phyloP scores from a whole-genome alignment of 108 stramenopile species.

The Schizochytrium sp. region DNA sequence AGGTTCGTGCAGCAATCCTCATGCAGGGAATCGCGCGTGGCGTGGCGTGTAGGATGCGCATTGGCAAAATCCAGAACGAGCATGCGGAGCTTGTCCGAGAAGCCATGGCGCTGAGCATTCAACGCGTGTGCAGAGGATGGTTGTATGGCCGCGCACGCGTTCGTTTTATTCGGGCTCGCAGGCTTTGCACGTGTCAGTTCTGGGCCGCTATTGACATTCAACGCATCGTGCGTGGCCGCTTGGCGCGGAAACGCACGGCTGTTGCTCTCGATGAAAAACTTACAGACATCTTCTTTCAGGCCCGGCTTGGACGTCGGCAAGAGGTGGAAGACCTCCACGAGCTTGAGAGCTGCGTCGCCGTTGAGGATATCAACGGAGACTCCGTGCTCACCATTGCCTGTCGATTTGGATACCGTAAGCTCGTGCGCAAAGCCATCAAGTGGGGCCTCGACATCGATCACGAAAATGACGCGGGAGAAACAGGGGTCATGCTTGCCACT shows the following conservation, averaged over 20 bases:
- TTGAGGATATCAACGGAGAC: background rate
- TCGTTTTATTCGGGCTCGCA: background rate
- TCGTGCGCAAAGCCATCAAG: background rate
- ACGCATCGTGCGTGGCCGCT: background rate
- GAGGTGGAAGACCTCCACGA: constrained; percentile 2
- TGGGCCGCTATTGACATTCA: background rate
- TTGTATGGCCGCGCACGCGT: background rate
- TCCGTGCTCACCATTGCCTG: background rate
- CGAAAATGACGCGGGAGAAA: background rate
- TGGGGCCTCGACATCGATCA: background rate
- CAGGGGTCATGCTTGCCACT: background rate
- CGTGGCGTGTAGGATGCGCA: background rate
- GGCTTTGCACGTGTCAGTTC: background rate
- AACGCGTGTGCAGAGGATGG: background rate
- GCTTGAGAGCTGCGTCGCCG: background rate
- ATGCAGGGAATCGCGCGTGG: background rate
- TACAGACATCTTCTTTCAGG: background rate
- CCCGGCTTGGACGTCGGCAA: background rate
- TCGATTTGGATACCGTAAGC: background rate
- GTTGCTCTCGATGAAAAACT: background rate
- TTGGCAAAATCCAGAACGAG: background rate
- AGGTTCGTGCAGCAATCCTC: background rate
- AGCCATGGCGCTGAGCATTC: background rate
- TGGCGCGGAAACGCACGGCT: background rate
- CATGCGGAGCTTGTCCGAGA: background rate